phyloP scores from a whole-genome alignment of 1,284 basidiomycete species.

The Microbotryum violaceum region DNA sequence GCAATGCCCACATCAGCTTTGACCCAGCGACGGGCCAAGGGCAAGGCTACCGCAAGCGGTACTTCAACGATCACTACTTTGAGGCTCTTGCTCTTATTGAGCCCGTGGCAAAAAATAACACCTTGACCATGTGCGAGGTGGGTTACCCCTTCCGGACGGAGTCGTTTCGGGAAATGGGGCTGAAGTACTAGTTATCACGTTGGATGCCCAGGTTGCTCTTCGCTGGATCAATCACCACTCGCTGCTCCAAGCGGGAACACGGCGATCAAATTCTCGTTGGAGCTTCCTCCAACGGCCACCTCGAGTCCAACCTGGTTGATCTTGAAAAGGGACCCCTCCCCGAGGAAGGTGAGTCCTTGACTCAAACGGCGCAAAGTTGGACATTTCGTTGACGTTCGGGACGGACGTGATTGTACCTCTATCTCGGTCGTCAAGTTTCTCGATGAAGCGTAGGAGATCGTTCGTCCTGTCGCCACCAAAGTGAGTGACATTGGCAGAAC shows the following conservation, averaged over 20 bases:
- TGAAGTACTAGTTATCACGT: too few relatives aligned
- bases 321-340: slow-evolving; percentile 51
- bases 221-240: slow-evolving; percentile 54
- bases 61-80: slow-evolving; percentile 48
- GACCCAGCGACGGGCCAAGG: slow-evolving; percentile 42
- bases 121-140: slow-evolving; percentile 48
- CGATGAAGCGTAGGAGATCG: slow-evolving; percentile 45
- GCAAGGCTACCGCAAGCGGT: slow-evolving; percentile 44
- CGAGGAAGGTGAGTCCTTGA: slow-evolving; percentile 45
- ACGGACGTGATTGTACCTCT: slow-evolving; percentile 39
- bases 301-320: slow-evolving; percentile 50
- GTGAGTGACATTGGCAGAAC: slow-evolving; percentile 34
- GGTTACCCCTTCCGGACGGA: not conserved
- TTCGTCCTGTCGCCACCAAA: slow-evolving; percentile 40
- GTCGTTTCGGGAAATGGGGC: too few relatives aligned
- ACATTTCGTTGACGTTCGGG: not conserved
- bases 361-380: too few relatives aligned
- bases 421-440: slow-evolving; percentile 41
- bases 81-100: slow-evolving; percentile 47
- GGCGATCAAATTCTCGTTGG: slow-evolving; percentile 51
- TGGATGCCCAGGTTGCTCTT: slow-evolving; percentile 39
- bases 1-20: slow-evolving; percentile 34
- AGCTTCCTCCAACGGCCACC: slow-evolving; percentile 49
- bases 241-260: slow-evolving; percentile 43
- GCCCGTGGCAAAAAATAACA: slow-evolving; percentile 45